phyloP scores from a whole-genome alignment of 139 green algal species.

The Asterochloris sp. region DNA sequence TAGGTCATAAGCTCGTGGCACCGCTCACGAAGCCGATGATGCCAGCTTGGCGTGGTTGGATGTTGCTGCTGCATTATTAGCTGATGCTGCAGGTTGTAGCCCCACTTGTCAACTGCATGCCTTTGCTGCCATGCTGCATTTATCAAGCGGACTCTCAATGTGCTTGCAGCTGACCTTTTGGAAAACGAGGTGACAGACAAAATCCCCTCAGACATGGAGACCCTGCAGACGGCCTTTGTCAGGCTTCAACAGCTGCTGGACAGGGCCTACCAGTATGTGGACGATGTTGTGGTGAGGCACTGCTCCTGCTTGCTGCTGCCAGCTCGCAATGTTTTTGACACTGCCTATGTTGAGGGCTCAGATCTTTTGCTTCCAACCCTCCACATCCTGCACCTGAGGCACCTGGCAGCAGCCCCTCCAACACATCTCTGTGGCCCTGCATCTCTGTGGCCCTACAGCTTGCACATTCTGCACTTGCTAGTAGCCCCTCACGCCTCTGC shows the following conservation, averaged over 20 bases:
- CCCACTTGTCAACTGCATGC: too few relatives aligned
- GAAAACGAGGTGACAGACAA: constrained; percentile 32
- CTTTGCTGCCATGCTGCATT: too few relatives aligned
- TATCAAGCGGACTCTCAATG: too few relatives aligned
- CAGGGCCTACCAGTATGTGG: constrained; percentile 68
- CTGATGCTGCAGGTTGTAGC: too few relatives aligned
- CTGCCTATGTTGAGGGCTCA: background rate
- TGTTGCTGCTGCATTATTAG: too few relatives aligned
- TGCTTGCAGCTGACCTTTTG: constrained; percentile 57
- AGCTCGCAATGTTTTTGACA: too few relatives aligned
- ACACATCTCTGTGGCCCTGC: background rate
- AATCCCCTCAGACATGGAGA: constrained; percentile 68
- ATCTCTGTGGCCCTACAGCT: background rate
- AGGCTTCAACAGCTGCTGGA: constrained; percentile 63
- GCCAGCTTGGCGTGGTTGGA: too few relatives aligned
- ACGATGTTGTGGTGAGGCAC: constrained; percentile 73
- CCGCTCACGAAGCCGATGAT: too few relatives aligned
- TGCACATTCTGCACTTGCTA: background rate
- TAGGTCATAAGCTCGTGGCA: too few relatives aligned
- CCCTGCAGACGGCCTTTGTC: constrained; percentile 54
- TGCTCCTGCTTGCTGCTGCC: background rate
- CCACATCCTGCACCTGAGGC: background rate
- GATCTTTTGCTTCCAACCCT: too few relatives aligned
- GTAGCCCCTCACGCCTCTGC: background rate
- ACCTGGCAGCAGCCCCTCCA: background rate